phyloP scores from a whole-genome alignment of 768 basidiomycete species.

The Termitomyces sp. region DNA sequence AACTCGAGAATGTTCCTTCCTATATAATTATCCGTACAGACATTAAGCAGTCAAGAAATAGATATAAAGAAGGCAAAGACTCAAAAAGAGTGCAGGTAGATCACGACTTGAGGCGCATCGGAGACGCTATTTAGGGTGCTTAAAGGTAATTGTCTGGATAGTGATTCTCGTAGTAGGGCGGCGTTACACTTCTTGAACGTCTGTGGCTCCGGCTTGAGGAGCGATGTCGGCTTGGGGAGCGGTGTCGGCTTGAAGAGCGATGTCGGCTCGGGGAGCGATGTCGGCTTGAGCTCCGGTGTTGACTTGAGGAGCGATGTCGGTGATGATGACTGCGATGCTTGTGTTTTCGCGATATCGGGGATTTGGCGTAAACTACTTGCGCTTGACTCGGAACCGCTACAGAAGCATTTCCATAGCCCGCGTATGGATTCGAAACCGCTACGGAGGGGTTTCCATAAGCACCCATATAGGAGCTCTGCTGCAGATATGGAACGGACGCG shows the following conservation, averaged over 20 bases:
- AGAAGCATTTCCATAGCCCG: conserved; percentile 19
- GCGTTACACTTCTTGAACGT: conserved; percentile 26
- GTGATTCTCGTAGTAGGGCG: conserved; percentile 12
- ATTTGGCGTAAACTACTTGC: conserved; percentile 28
- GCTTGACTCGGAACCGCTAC: conserved; percentile 17
- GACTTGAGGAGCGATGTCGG: background rate
- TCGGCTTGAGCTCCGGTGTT: background rate
- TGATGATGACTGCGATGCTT: conserved; percentile 25
- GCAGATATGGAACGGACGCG: conserved; percentile 34
- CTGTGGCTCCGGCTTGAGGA: conserved; percentile 9
- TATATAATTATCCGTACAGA: conserved; percentile 4
- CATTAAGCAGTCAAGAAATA: conserved; percentile 1
- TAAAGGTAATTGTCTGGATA: conserved; percentile 10
- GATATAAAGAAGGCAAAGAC: background rate
- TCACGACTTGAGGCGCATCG: background rate
- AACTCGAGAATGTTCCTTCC: background rate
- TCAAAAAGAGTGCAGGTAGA: background rate
- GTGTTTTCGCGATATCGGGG: conserved; percentile 21
- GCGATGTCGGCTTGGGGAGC: background rate
- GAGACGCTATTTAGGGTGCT: background rate
- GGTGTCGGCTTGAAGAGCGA: no score
- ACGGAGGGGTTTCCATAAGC: conserved; percentile 15
- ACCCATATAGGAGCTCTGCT: conserved; percentile 22
- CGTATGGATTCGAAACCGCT: conserved; percentile 17
- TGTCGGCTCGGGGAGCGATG: background rate